Base-by-base conservation (phyloP, 2,329 filamentous ascomycete genomes). In the Hymenoscyphus infarciens region DNA sequence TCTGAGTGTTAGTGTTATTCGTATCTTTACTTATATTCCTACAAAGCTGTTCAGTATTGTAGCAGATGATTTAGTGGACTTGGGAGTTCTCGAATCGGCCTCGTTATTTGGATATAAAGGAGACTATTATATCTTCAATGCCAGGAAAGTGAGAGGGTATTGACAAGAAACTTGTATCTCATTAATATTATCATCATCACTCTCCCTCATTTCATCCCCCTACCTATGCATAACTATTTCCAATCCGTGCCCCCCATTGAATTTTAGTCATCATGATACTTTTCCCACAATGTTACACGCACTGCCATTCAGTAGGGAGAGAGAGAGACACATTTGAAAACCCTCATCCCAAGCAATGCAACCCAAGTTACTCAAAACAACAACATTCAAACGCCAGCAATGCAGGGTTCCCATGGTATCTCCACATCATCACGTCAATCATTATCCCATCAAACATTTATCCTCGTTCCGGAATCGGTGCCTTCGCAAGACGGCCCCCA, bases 401-500 rank as follows among this genome's bases (percentile, higher is more conserved):
- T 72, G 69, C 53, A 57, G 63, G 62, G 39, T 42, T 64, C 67
- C 70, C 70, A 66, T 73, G 71, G 72, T 74, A 73, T 74, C 71
- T 70, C 66, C 67, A 66, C 62, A 62, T 68, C 67, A 67, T 70
- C 63, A 57, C 64, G 64, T 71, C 66, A 71, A 67, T 68, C 67
- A 66, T 67, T 68, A 68, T 63, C 60, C 62, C 27, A 35, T 38
- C 56, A 39, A 35, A 53, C 35, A 31, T 31, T 61, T 39, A 61
- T 69, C 64, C 71, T 52, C 67, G 65, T 62, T 74, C 72, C 7
- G 70, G 71, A 55, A 74, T 74, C 10, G 71, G 68, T 16, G 66
- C 66, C 57, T 74, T 74, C 64, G 86, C 86, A 73, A 94, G 81
- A 68, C 89, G 82, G 56, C 90, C 90, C 56, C 90, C 90, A 29